Conservation (phyloP, 1,139 yeast genomes). For the Sugiyamaella paludigena region DNA sequence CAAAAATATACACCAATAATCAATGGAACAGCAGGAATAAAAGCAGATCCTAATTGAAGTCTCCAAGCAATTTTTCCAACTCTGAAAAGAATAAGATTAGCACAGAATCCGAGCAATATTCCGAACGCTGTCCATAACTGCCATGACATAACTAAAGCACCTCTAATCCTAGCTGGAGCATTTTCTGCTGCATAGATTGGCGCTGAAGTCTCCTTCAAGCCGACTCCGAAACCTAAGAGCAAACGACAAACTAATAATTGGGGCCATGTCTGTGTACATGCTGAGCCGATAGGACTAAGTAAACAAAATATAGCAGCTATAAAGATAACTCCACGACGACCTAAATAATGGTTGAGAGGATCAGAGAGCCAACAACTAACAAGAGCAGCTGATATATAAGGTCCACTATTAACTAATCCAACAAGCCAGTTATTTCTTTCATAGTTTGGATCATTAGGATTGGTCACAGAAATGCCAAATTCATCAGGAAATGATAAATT, state of each 20-base stretch:
- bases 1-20: constrained; percentile 23
- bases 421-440: constrained; percentile 57
- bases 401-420: constrained; percentile 77
- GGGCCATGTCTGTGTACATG: constrained; percentile 69
- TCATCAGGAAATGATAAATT: constrained; percentile 62
- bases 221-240: constrained; percentile 72
- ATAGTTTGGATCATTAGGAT: constrained; percentile 16
- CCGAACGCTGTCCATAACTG: constrained; percentile 86
- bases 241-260: constrained; percentile 72
- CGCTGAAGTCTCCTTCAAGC: constrained; percentile 78
- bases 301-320: constrained; percentile 58
- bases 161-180: constrained; percentile 70
- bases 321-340: constrained; percentile 72
- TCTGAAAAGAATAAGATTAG: constrained; percentile 58
- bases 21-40: constrained; percentile 34
- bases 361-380: constrained; percentile 75
- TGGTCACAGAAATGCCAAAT: constrained; percentile 49
- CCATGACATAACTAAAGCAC: constrained; percentile 82
- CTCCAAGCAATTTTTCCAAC: constrained; percentile 41
- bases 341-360: constrained; percentile 57
- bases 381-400: constrained; percentile 68
- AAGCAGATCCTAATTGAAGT: constrained; percentile 26
- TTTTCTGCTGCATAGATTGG: constrained; percentile 82
- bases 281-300: constrained; percentile 40
- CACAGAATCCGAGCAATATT: constrained; percentile 73